A percentile compares a stretch with the other conserved stretches of the same genome.
phyloP scores from a whole-genome alignment of 2,329 filamentous ascomycete species.

The Cercospora nicotianae region DNA sequence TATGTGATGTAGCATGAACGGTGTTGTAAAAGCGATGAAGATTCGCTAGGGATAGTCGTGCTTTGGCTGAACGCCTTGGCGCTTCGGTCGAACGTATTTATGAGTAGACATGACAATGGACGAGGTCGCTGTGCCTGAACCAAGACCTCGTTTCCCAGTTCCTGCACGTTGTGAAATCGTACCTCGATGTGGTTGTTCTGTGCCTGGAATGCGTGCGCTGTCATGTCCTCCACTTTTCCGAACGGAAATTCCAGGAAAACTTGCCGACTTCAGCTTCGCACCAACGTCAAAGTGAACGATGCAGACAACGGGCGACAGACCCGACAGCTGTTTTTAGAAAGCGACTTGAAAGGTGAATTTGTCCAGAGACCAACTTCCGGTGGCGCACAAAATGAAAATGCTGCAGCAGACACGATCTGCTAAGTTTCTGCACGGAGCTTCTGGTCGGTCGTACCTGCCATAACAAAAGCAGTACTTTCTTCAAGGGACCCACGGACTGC shows the following conservation, averaged over 20 bases:
- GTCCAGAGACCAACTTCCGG: neutral
- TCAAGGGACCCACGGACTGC: neutral
- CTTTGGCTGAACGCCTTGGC: conserved; percentile 26
- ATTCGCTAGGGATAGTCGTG: conserved; percentile 31
- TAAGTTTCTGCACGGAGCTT: neutral
- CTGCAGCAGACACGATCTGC: neutral
- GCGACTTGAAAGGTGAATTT: neutral
- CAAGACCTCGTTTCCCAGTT: conserved; percentile 13
- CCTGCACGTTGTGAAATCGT: neutral
- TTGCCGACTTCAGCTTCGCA: neutral
- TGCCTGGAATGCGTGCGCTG: neutral
- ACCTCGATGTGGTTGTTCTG: neutral
- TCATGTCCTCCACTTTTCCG: neutral
- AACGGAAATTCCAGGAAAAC: neutral
- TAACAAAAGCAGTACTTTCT: neutral
- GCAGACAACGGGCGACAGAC: neutral
- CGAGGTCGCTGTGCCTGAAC: conserved; percentile 18
- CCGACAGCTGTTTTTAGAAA: neutral
- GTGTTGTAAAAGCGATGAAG: conserved; percentile 29
- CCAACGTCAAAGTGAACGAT: neutral
- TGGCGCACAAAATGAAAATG: neutral
- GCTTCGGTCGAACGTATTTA: conserved; percentile 29
- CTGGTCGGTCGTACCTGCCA: neutral
- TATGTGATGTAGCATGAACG: conserved; percentile 30
- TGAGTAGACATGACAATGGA: conserved; percentile 28